Conservation (phyloP, 2,329 filamentous ascomycete genomes). For the Emergomyces pasteurianus region DNA sequence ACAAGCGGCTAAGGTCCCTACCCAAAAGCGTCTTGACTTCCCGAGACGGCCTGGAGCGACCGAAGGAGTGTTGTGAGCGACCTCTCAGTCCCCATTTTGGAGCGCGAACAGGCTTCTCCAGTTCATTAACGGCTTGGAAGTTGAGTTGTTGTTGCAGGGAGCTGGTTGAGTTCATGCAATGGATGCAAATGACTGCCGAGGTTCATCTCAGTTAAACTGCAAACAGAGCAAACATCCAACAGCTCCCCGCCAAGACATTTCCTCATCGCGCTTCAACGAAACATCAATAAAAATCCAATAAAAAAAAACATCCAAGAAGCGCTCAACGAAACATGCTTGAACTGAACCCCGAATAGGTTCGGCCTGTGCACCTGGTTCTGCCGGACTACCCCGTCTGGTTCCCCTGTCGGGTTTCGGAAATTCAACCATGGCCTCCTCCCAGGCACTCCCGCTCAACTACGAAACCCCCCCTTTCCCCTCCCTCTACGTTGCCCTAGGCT, state of each 20-base stretch:
- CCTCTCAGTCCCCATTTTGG: conserved; percentile 46
- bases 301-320: neutral
- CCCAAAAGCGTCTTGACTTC: conserved; percentile 49
- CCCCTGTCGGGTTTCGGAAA: no score
- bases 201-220: neutral
- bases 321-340: no score
- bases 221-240: neutral
- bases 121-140: conserved; percentile 6
- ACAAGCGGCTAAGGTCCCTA: conserved; percentile 21
- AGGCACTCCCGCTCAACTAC: conserved; percentile 40
- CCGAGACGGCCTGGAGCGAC: conserved; percentile 47
- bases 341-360: no score
- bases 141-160: neutral
- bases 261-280: neutral
- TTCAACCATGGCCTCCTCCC: conserved; percentile 5
- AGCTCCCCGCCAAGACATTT: neutral
- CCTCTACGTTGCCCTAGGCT: conserved; percentile 61
- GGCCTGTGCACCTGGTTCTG: no score
- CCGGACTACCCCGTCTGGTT: no score
- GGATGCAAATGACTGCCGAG: neutral
- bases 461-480: conserved; percentile 63
- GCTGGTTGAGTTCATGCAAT: neutral
- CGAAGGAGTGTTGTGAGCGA: conserved; percentile 48
- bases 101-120: neutral
- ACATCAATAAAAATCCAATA: no score